Evolutionary conservation across 1,284 basidiomycete species (phyloP).

Genomic region (Pseudozyma pruni): DNA sequence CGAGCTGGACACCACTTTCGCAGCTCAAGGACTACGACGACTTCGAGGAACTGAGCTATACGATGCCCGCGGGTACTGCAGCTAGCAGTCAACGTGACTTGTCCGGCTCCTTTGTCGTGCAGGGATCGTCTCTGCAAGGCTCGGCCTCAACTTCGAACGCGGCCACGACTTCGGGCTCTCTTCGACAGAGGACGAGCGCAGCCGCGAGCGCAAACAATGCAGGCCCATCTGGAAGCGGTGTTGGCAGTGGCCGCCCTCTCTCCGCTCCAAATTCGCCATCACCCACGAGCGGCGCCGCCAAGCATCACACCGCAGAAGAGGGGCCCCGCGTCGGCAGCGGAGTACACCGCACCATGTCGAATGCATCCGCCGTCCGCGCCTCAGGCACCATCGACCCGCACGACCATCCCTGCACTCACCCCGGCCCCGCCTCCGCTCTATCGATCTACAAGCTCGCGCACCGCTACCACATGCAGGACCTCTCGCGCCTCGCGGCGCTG

Average conservation of each 20-base stretch:
- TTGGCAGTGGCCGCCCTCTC: conserved; percentile 5
- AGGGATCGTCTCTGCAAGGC: not conserved
- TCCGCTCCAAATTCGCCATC: conserved; percentile 25
- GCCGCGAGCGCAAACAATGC: conserved; percentile 2
- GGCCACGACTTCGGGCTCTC: conserved; percentile 27
- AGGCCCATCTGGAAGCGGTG: no score
- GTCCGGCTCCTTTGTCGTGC: conserved; percentile 22
- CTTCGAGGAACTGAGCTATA: conserved; percentile 10
- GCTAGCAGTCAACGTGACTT: conserved; percentile 13
- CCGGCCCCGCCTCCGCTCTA: conserved; percentile 71
- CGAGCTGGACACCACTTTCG: conserved; percentile 35
- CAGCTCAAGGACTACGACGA: conserved; percentile 28
- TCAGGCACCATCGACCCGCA: conserved; percentile 74
- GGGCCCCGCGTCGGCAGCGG: not conserved
- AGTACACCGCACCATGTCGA: conserved; percentile 10
- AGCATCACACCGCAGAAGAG: conserved; percentile 17
- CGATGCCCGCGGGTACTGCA: conserved; percentile 1
- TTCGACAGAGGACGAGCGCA: conserved; percentile 29
- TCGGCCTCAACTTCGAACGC: not conserved
- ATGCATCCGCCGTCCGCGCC: conserved; percentile 2
- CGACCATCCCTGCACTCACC: conserved; percentile 76
- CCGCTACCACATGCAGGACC: conserved; percentile 77
- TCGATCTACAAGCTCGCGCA: conserved; percentile 84
- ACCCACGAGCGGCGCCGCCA: not conserved
- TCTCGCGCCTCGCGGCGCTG: conserved; percentile 77